Evolutionary conservation across 179 eudicot species (phyloP).

Genomic region (Carnegiea gigantea): DNA sequence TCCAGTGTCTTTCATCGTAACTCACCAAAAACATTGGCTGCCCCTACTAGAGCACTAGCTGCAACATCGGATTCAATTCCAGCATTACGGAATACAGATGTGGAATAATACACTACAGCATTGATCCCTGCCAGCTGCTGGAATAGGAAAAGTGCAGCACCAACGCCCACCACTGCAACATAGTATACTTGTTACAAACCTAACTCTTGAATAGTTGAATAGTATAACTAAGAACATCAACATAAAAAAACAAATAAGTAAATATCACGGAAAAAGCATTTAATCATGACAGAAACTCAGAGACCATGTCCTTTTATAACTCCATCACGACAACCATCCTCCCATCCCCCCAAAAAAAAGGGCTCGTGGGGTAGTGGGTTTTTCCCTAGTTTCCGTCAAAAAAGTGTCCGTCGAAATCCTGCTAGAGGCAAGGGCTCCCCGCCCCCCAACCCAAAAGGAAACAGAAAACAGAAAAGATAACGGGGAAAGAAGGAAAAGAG

Average conservation of each 20-base stretch:
- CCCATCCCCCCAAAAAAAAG: no score
- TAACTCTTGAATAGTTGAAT: background rate
- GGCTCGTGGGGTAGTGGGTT: background rate
- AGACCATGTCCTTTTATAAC: background rate
- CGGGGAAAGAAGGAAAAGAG: background rate
- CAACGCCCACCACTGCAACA: constrained; percentile 88
- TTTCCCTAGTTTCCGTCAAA: background rate
- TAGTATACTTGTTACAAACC: background rate
- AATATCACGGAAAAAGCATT: background rate
- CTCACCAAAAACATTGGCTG: constrained; percentile 87
- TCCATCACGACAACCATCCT: background rate
- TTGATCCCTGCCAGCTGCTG: constrained; percentile 99
- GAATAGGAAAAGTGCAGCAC: constrained; percentile 91
- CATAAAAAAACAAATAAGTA: background rate
- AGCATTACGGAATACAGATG: constrained; percentile 93
- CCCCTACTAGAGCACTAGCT: constrained; percentile 97
- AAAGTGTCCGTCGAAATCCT: background rate
- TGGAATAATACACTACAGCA: constrained; percentile 94
- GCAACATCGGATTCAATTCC: constrained; percentile 97
- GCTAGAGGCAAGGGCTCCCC: background rate
- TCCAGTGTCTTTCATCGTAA: background rate
- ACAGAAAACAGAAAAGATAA: background rate
- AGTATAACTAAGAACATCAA: background rate
- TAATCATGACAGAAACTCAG: background rate
- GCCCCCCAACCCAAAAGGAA: background rate